Conservation (phyloP, 2,329 filamentous ascomycete species). For the Metarhizium album region DNA sequence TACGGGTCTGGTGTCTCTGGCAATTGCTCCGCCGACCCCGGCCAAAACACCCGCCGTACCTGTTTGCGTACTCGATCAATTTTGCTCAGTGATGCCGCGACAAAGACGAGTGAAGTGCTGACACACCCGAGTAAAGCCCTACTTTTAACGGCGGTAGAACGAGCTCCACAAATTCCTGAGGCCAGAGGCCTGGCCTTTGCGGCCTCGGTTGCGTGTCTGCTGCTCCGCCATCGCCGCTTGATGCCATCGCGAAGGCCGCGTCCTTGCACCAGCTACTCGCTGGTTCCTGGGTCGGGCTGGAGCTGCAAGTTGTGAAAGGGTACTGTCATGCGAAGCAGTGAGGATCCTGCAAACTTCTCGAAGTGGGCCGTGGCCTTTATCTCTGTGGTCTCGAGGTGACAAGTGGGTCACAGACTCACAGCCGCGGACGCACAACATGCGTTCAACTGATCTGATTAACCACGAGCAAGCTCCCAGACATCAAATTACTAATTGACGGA, state of each 20-base stretch:
- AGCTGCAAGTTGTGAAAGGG: no score
- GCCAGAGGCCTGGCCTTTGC: conserved; percentile 26
- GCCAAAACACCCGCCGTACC: conserved; percentile 51
- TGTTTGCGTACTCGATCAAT: conserved; percentile 18
- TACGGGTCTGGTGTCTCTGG: conserved; percentile 54
- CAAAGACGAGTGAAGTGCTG: neutral
- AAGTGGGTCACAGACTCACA: no score
- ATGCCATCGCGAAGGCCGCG: conserved; percentile 8
- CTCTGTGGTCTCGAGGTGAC: no score
- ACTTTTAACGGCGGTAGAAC: conserved; percentile 44
- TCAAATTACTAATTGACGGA: no score
- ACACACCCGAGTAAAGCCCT: conserved; percentile 46
- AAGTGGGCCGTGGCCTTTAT: no score
- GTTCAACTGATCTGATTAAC: no score
- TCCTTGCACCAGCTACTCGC: neutral
- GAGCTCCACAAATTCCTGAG: conserved; percentile 33
- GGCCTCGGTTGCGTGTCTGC: conserved; percentile 13
- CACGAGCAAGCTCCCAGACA: no score
- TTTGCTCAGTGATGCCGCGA: neutral
- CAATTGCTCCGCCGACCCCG: conserved; percentile 60
- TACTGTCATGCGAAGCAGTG: no score
- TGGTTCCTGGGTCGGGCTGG: neutral
- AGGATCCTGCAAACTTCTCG: no score
- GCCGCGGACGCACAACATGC: no score
- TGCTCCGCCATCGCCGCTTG: conserved; percentile 7